A percentile compares a stretch with the other conserved stretches of the same genome.
phyloP scores from a whole-genome alignment of 768 basidiomycete species.

The Hebeloma cylindrosporum region DNA sequence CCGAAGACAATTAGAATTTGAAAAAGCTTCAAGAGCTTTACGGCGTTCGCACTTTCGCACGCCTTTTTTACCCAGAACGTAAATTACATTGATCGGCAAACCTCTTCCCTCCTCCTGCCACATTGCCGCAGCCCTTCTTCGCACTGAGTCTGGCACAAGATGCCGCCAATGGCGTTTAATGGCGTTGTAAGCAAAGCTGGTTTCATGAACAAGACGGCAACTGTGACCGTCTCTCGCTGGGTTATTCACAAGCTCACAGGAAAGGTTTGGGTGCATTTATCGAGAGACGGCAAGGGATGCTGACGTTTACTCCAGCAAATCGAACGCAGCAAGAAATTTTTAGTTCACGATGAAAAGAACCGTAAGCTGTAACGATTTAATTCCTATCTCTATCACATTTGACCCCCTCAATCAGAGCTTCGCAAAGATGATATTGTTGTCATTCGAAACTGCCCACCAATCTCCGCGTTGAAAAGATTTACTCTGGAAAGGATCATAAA shows the following conservation, averaged over 20 bases:
- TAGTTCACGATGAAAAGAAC: conserved; percentile 73
- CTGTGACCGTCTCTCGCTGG: conserved; percentile 77
- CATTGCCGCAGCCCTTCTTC: neutral
- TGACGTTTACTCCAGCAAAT: conserved; percentile 50
- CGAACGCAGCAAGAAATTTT: conserved; percentile 73
- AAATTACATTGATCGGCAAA: neutral
- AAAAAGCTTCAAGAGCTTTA: no score
- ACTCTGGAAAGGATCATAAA: conserved; percentile 62
- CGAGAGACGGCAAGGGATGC: neutral
- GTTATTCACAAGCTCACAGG: conserved; percentile 71
- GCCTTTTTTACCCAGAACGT: neutral
- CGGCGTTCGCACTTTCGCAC: neutral
- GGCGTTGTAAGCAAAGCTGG: conserved; percentile 81
- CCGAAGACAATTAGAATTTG: no score
- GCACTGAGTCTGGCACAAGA: conserved; percentile 34
- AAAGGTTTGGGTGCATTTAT: conserved; percentile 51
- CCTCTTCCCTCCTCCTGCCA: neutral
- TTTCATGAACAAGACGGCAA: conserved; percentile 82
- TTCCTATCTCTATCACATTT: conserved; percentile 4
- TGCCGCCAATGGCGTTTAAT: conserved; percentile 78
- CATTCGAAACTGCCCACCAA: conserved; percentile 80
- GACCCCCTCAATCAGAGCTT: conserved; percentile 42
- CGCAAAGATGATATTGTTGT: conserved; percentile 68
- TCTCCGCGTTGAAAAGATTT: conserved; percentile 80
- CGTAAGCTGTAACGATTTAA: conserved; percentile 41